A percentile compares a stretch with the other conserved stretches of the same genome.
Conservation (phyloP, 2,329 filamentous ascomycete species). For the Talaromyces verruculosus region DNA sequence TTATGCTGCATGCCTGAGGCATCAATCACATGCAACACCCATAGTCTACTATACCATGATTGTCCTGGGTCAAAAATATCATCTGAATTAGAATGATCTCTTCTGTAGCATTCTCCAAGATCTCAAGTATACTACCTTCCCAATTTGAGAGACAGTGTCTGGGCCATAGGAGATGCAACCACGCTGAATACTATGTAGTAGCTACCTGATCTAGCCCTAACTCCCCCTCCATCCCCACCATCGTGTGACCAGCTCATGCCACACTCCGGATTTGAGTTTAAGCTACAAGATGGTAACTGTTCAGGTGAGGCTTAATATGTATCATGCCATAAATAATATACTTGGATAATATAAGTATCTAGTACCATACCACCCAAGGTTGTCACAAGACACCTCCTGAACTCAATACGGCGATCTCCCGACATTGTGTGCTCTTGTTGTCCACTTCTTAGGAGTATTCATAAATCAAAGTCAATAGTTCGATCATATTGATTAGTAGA, state of each 20-base stretch:
- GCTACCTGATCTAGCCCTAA: slow-evolving; percentile 9
- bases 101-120: background rate
- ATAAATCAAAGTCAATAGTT: background rate
- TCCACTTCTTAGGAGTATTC: too few species aligned
- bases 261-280: background rate
- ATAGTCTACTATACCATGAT: background rate
- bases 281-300: background rate
- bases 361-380: background rate
- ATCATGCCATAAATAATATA: background rate
- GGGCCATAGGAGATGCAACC: background rate
- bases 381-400: background rate
- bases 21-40: background rate
- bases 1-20: slow-evolving; percentile 4
- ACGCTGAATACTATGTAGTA: background rate
- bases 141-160: background rate
- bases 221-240: background rate
- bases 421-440: background rate
- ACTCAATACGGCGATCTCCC: background rate
- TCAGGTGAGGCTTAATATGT: background rate
- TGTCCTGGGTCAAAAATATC: background rate
- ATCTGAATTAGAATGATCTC: background rate
- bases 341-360: background rate
- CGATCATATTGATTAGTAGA: slow-evolving; percentile 2
- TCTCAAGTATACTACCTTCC: background rate
- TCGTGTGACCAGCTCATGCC: slow-evolving; percentile 10